These are phyloP conservation scores for Chlorella sp. DNA, from an alignment of 139 green algal genomes.

Conservation along the genomic window DNA sequence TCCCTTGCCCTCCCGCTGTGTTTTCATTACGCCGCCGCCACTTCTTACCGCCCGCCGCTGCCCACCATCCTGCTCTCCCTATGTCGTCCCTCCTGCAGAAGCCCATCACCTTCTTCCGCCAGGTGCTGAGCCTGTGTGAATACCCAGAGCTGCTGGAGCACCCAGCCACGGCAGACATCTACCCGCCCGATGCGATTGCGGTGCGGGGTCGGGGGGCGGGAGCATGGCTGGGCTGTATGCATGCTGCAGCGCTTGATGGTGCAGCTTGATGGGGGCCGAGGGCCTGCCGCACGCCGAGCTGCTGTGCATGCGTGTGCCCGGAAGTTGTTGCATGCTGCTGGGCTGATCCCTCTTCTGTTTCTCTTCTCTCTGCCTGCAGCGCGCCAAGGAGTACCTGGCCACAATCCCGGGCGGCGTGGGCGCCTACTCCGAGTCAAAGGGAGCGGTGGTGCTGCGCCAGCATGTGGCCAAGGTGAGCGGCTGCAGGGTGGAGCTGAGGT, in stretches of 20 bases:
- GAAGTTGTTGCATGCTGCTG: too few species aligned
- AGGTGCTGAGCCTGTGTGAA: constrained; percentile 36
- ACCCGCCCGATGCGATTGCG: constrained; percentile 82
- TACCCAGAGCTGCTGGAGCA: constrained; percentile 41
- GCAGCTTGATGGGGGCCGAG: too few species aligned
- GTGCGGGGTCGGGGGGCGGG: background rate
- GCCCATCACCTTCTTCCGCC: constrained; percentile 92
- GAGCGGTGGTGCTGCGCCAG: constrained; percentile 72
- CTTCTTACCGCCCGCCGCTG: background rate
- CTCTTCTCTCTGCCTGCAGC: constrained; percentile 1
- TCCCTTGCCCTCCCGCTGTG: too few species aligned
- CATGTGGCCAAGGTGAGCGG: constrained; percentile 52
- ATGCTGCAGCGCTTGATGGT: too few species aligned
- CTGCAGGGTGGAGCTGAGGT: background rate
- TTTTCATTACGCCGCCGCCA: too few species aligned
- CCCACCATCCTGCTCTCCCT: background rate
- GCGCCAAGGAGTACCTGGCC: constrained; percentile 77
- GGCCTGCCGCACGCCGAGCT: too few species aligned
- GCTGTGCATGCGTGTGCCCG: too few species aligned
- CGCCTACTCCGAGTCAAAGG: constrained; percentile 89
- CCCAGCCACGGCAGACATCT: constrained; percentile 67
- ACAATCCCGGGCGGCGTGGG: constrained; percentile 82
- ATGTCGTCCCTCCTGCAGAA: constrained; percentile 58
- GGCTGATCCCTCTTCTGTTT: background rate
- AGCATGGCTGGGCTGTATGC: background rate